Percentiles rank a stretch among this genome's conserved stretches.
Evolutionary conservation across 2,329 filamentous ascomycete genomes (phyloP).

Genomic region (Pyricularia pennisetigena): DNA sequence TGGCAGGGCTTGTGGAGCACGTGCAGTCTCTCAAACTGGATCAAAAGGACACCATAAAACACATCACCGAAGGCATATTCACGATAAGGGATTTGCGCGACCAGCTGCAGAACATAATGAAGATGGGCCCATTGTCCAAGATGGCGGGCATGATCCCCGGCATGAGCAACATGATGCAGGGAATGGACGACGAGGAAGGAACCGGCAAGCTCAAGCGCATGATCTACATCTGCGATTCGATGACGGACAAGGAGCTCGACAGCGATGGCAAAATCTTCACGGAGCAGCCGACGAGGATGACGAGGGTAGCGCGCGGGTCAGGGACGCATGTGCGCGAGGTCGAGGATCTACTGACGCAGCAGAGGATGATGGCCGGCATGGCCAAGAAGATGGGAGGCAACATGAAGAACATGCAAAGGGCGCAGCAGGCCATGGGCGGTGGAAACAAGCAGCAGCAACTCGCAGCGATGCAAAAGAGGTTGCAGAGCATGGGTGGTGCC

Average conservation of each 20-base stretch:
- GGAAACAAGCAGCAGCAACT: conserved; percentile 89
- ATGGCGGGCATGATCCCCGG: conserved; percentile 99
- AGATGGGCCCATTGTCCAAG: conserved; percentile 95
- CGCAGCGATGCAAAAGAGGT: conserved; percentile 91
- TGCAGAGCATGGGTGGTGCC: conserved; percentile 77
- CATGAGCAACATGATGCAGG: conserved; percentile 84
- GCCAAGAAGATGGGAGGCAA: conserved; percentile 97
- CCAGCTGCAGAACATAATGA: conserved; percentile 97
- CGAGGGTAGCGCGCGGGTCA: conserved; percentile 77
- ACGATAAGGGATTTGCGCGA: conserved; percentile 90
- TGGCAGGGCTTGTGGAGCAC: conserved; percentile 89
- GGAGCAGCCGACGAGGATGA: conserved; percentile 88
- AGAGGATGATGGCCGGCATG: conserved; percentile 98
- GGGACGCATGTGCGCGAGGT: conserved; percentile 88
- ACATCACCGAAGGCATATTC: conserved; percentile 94
- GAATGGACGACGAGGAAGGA: conserved; percentile 97
- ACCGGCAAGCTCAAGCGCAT: conserved; percentile 87
- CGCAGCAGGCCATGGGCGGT: conserved; percentile 82
- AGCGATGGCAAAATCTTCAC: conserved; percentile 91
- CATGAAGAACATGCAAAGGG: conserved; percentile 95
- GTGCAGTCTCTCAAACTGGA: conserved; percentile 92
- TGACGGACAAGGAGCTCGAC: conserved; percentile 94
- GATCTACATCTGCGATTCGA: conserved; percentile 98
- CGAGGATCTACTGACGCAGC: conserved; percentile 93
- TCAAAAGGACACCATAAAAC: conserved; percentile 98